Evolutionary conservation across 176 grass and related monocot genomes (phyloP), one percentile per base, ranked within the genome.

Genomic region (Ensete glaucum): DNA sequence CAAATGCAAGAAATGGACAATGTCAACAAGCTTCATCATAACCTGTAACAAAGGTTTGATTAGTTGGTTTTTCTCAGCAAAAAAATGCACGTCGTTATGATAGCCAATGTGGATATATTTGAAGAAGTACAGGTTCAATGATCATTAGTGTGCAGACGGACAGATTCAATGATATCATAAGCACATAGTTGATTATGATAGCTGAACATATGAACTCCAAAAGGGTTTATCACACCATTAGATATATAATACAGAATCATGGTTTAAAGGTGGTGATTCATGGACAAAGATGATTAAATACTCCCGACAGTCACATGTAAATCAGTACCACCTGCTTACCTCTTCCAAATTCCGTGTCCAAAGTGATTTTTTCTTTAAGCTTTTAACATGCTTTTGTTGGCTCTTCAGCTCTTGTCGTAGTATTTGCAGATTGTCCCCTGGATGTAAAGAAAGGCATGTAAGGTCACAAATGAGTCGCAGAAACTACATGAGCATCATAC

Each of bases 321-420:
- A 75, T 49, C 52, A 79, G 62, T 24, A 71, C 64, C 66, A 73
- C 11, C 34, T 82, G 66, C 80, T 54, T 76, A 98, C 94, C 49
- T 91, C 84, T 88, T 99, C 95, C 71, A 99, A 79, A 64, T 78
- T 88, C 71, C 82, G 94, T 64, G 88, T 89, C 95, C 95, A 99
- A 60, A 99, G 82, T 86, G 95, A 94, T 87, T 86, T 87, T 85
- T 87, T 99, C 84, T 99, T 89, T 83, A 99, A 87, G 77, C 76
- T 91, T 71, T 92, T 94, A 25, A 99, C 95, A 73, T 94, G 88
- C 70, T 82, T 91, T 74, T 64, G 85, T 94, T 99, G 95, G 57
- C 50, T 88, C 81, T 94, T 99, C 58, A 99, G 67, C 64, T 94
- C 95, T 70, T 89, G 84, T 73, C 75, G 88, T 58, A 89, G 77